Conservation (phyloP, 139 green algal species). For the Marvania coccoides region DNA sequence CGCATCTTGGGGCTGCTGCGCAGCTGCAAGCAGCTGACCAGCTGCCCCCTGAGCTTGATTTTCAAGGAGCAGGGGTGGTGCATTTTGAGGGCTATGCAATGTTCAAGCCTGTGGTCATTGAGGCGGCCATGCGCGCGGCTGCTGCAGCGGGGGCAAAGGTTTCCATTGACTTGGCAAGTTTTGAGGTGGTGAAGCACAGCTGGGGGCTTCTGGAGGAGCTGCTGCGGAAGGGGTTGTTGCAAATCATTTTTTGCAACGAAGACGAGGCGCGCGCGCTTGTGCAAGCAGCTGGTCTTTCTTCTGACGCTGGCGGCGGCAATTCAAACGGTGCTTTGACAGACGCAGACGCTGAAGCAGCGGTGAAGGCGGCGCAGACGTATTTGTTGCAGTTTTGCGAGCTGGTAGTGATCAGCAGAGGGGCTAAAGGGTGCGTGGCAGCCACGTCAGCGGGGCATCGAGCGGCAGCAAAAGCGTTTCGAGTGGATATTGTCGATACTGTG, state of each 20-base stretch:
- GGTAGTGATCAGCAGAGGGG: slow-evolving; percentile 55
- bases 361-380: background rate
- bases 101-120: slow-evolving; percentile 39
- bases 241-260: slow-evolving; percentile 82
- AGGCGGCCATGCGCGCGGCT: slow-evolving; percentile 18
- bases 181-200: slow-evolving; percentile 59
- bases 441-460: background rate
- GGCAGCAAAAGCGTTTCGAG: background rate
- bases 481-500: slow-evolving; percentile 57
- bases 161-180: slow-evolving; percentile 75
- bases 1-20: slow-evolving; percentile 63
- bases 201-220: slow-evolving; percentile 35
- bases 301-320: background rate
- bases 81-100: slow-evolving; percentile 81
- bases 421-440: slow-evolving; percentile 43
- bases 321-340: too few species aligned
- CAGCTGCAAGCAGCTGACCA: slow-evolving; percentile 34
- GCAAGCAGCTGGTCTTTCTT: background rate
- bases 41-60: too few species aligned
- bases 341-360: too few species aligned
- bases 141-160: slow-evolving; percentile 15
- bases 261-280: slow-evolving; percentile 51
- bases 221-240: slow-evolving; percentile 48
- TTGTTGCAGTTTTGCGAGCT: too few species aligned
- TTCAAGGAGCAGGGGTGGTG: slow-evolving; percentile 45